Percentiles rank a stretch among this genome's conserved stretches.
Conservation (phyloP, 2,329 filamentous ascomycete genomes). For the Didymella sp. region DNA sequence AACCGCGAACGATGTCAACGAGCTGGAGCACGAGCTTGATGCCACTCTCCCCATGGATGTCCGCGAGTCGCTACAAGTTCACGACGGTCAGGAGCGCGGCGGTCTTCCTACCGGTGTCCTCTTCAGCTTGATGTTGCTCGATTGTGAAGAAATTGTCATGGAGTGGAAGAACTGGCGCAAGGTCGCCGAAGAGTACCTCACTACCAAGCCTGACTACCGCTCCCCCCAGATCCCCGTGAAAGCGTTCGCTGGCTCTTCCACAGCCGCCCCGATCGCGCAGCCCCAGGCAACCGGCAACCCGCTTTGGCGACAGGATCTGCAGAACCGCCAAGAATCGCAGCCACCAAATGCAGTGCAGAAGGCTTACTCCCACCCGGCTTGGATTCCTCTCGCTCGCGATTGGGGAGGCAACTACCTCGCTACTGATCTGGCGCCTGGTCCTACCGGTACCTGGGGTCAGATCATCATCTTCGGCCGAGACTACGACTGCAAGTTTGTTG, state of each 20-base stretch:
- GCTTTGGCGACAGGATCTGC: slow-evolving; percentile 84
- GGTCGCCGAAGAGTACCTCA: slow-evolving; percentile 88
- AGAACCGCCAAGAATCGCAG: slow-evolving; percentile 84
- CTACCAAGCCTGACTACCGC: slow-evolving; percentile 60
- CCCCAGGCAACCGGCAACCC: slow-evolving; percentile 62
- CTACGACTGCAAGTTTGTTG: slow-evolving; percentile 98
- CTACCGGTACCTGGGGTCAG: slow-evolving; percentile 91
- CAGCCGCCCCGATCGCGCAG: slow-evolving; percentile 68
- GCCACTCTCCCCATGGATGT: slow-evolving; percentile 93
- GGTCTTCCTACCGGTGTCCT: slow-evolving; percentile 90
- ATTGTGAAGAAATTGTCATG: slow-evolving; percentile 97
- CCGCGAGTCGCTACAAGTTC: slow-evolving; percentile 85
- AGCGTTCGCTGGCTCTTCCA: slow-evolving; percentile 72
- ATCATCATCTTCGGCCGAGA: slow-evolving; percentile 96
- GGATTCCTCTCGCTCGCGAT: slow-evolving; percentile 95
- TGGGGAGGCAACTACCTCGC: slow-evolving; percentile 99
- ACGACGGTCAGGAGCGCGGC: slow-evolving; percentile 97
- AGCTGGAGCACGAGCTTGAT: slow-evolving; percentile 94
- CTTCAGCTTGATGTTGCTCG: slow-evolving; percentile 92
- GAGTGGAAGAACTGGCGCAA: slow-evolving; percentile 97
- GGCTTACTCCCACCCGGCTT: slow-evolving; percentile 89
- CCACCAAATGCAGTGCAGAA: slow-evolving; percentile 87
- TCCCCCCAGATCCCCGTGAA: slow-evolving; percentile 73
- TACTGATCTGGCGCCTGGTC: slow-evolving; percentile 89
- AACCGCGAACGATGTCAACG: slow-evolving; percentile 93